A percentile compares a stretch with the other conserved stretches of the same genome.
Conservation (phyloP, 129 eudicot species). For the Escallonia rubra region DNA sequence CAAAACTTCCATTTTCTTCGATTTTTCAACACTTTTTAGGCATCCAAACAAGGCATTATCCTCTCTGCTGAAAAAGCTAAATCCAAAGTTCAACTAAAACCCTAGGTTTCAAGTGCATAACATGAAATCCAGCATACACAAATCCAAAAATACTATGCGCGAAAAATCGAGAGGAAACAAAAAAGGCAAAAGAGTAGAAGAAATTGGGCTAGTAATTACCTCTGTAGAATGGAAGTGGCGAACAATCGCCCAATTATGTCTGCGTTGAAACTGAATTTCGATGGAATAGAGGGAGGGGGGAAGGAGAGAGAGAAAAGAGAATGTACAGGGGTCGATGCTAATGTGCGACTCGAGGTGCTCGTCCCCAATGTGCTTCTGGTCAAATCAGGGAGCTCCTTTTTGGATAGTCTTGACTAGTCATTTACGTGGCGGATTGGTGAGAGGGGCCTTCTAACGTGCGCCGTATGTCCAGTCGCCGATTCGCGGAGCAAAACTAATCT, state of each 20-base stretch:
- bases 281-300: neutral
- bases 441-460: slow-evolving; percentile 3
- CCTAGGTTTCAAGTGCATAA: neutral
- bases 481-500: neutral
- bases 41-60: neutral
- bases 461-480: neutral
- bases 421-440: slow-evolving; percentile 9
- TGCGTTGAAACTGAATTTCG: slow-evolving; percentile 3
- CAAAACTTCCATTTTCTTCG: neutral
- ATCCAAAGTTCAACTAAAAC: neutral
- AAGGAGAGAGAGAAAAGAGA: neutral
- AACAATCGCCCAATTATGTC: neutral
- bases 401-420: neutral
- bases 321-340: neutral
- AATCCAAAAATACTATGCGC: neutral
- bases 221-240: neutral
- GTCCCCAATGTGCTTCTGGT: slow-evolving; percentile 3
- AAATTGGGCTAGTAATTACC: neutral
- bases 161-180: neutral
- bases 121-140: neutral
- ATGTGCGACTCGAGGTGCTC: slow-evolving; percentile 6
- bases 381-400: neutral
- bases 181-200: neutral
- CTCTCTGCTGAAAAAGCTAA: neutral
- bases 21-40: neutral